Conservation (phyloP, 768 basidiomycete species). For the Amanita pallidorosea region DNA sequence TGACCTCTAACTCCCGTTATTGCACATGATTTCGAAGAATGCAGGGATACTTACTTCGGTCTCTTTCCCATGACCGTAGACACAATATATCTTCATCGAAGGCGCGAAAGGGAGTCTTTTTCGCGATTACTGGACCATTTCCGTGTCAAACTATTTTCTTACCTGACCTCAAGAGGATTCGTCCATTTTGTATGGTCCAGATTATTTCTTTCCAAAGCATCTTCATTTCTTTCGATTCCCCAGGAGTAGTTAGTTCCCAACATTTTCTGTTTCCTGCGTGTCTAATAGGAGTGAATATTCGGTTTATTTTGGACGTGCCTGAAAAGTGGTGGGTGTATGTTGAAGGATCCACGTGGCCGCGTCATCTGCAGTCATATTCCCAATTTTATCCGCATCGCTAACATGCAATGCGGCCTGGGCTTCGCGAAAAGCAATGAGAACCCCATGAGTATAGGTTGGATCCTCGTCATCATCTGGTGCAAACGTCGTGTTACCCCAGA, state of each 20-base stretch:
- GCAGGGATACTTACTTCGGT: conserved; percentile 55
- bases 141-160: conserved; percentile 1
- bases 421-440: conserved; percentile 72
- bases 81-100: conserved; percentile 84
- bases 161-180: conserved; percentile 82
- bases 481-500: conserved; percentile 70
- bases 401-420: not conserved
- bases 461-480: conserved; percentile 72
- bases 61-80: conserved; percentile 93
- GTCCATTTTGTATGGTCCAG: conserved; percentile 80
- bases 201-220: conserved; percentile 52
- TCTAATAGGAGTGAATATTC: not conserved
- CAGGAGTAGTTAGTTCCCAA: conserved; percentile 76
- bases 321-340: conserved; percentile 76
- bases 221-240: conserved; percentile 74
- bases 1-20: conserved; percentile 43
- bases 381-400: conserved; percentile 11
- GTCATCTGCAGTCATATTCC: conserved; percentile 72
- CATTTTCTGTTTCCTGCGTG: conserved; percentile 55
- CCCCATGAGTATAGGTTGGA: conserved; percentile 57
- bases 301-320: conserved; percentile 23
- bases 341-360: conserved; percentile 72
- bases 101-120: conserved; percentile 78
- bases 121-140: not conserved
- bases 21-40: not conserved